Conservation (phyloP, 768 basidiomycete genomes). For the Amylocystis lapponica region DNA sequence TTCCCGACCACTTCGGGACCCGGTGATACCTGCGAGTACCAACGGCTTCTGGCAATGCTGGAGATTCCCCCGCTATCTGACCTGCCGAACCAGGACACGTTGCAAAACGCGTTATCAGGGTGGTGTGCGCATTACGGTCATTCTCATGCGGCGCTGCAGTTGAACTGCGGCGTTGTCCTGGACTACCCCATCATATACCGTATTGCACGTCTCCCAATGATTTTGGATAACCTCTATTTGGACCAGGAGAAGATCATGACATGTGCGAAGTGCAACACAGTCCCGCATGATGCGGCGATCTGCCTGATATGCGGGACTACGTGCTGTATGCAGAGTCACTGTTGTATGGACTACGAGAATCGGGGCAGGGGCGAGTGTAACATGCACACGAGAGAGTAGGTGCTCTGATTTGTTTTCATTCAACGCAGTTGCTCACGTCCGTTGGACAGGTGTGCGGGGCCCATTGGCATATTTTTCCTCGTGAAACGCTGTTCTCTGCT, state of each 20-base stretch:
- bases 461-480: constrained; percentile 84
- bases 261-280: constrained; percentile 72
- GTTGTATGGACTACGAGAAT: constrained; percentile 73
- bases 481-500: constrained; percentile 89
- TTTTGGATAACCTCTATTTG: constrained; percentile 81
- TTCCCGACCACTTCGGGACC: constrained; percentile 47
- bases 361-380: constrained; percentile 85
- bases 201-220: constrained; percentile 71
- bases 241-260: constrained; percentile 64
- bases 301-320: constrained; percentile 87
- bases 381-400: constrained; percentile 90
- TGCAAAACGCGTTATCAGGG: constrained; percentile 83
- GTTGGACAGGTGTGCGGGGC: constrained; percentile 74
- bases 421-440: background rate
- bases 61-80: constrained; percentile 76
- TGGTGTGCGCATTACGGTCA: constrained; percentile 90
- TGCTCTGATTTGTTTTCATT: constrained; percentile 16
- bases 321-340: constrained; percentile 88
- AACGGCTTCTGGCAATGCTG: constrained; percentile 66
- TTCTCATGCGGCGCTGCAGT: constrained; percentile 70
- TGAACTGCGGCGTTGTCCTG: constrained; percentile 72
- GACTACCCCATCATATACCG: constrained; percentile 85
- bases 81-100: constrained; percentile 75
- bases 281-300: constrained; percentile 82
- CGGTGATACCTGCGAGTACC: constrained; percentile 63